Percentiles rank a stretch among this genome's conserved stretches.
Evolutionary conservation across 1,284 basidiomycete species (phyloP).

Genomic region (Cystobasidium pallidum): DNA sequence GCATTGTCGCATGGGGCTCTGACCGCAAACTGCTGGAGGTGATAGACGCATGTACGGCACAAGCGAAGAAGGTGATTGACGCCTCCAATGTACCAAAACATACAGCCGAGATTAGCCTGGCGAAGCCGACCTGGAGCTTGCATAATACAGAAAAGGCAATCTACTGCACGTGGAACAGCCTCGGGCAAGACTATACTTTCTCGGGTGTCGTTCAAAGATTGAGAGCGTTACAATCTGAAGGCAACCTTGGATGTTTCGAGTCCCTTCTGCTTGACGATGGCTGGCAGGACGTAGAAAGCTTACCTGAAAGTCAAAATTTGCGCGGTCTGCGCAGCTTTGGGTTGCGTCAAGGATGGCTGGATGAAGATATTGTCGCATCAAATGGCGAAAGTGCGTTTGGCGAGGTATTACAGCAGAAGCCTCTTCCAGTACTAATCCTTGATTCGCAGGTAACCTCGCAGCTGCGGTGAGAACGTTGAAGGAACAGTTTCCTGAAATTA

Average conservation of each 20-base stretch:
- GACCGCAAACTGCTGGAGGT: slow-evolving; percentile 35
- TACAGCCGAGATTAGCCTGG: no score
- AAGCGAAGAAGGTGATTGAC: slow-evolving; percentile 22
- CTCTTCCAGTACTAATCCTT: neutral
- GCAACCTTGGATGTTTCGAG: slow-evolving; percentile 36
- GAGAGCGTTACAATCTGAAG: slow-evolving; percentile 11
- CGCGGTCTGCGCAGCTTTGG: slow-evolving; percentile 35
- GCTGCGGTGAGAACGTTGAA: slow-evolving; percentile 19
- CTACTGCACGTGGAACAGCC: slow-evolving; percentile 51
- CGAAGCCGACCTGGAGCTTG: slow-evolving; percentile 15
- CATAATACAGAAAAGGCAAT: slow-evolving; percentile 15
- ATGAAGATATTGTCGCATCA: slow-evolving; percentile 1
- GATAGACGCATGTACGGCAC: slow-evolving; percentile 30
- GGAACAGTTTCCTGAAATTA: slow-evolving; percentile 42
- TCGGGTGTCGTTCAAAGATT: slow-evolving; percentile 44
- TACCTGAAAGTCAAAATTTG: slow-evolving; percentile 24
- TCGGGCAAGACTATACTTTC: slow-evolving; percentile 47
- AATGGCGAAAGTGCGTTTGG: neutral
- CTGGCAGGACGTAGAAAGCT: slow-evolving; percentile 48
- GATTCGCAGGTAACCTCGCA: neutral
- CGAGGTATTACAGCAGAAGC: neutral
- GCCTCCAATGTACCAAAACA: neutral
- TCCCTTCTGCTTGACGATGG: slow-evolving; percentile 52
- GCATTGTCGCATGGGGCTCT: slow-evolving; percentile 43
- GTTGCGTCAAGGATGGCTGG: slow-evolving; percentile 36